Base-by-base conservation (phyloP, 1,139 yeast species). In the Blastobotrys apis region DNA sequence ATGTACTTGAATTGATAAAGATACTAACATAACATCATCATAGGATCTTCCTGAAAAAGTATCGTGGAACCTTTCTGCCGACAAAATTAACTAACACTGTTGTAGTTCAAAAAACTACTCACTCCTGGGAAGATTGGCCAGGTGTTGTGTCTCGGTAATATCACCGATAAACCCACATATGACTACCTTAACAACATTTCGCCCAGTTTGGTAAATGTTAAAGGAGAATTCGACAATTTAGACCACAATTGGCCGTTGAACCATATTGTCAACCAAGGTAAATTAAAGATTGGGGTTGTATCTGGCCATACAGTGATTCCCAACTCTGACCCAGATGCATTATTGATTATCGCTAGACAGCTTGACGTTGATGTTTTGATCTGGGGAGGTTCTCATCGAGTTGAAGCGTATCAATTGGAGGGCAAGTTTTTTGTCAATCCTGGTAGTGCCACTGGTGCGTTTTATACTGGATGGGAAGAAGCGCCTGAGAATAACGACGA, bases 371-470 rank as follows among this genome's bases (percentile, higher is more conserved):
- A 92, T 64, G 76, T 92, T 8, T 71, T 92, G 56, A 72, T 92
- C n/a, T 87, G 94, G 86, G 97, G 97, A n/a, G 95, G 96, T 0
- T 82, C 95, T 1, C 95, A 87, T 62, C 78, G 80, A 52, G 94
- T 87, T 5, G 97, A 92, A 60, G 96, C 97, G 0, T 92, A 87
- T 59, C 86, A 94, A 9, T 69, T 90, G 49, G 97, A 88, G 54
- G 95, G 94, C 23, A 87, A 86, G 66, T 87, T 90, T 64, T 92
- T 92, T 59, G 75, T 92, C 21, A 90, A 87, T 62, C 98, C 98
- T 0, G 98, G 98, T 0, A 84, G 95, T 60, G 95, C 94, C 36
- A 88, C 97, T 0, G 98, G 98, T 12, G 96, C 97, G 0, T 78
- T 75, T 55, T 75, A 75, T 39, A 76, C 49, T 72, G 80, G 63